Conservation (phyloP, 257 asterid genomes). For the Capsicum pubescens region DNA sequence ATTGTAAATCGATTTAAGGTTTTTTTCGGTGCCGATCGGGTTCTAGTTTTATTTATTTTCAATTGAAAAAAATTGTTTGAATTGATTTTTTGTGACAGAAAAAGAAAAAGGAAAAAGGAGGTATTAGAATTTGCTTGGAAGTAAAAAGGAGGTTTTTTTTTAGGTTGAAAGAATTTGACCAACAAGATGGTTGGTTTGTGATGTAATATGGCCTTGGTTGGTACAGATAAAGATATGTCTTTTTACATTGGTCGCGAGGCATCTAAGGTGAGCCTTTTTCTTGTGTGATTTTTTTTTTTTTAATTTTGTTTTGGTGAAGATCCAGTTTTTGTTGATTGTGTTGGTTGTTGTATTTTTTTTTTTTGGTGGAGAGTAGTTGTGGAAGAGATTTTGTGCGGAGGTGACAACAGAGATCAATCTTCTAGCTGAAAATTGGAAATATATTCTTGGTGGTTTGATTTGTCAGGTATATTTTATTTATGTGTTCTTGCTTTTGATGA, state of each 20-base stretch:
- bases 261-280: slow-evolving; percentile 72
- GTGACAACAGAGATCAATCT: slow-evolving; percentile 72
- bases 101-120: neutral
- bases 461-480: slow-evolving; percentile 49
- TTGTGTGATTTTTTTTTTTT: neutral
- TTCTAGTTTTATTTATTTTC: neutral
- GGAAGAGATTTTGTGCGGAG: slow-evolving; percentile 90
- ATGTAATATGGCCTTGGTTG: slow-evolving; percentile 66
- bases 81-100: too few relatives aligned
- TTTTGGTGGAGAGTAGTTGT: slow-evolving; percentile 48
- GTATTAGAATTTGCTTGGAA: neutral
- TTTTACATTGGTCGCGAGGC: slow-evolving; percentile 98
- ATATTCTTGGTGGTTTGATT: slow-evolving; percentile 73
- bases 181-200: slow-evolving; percentile 46
- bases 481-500: neutral
- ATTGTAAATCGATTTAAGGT: slow-evolving; percentile 28
- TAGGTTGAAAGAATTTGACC: slow-evolving; percentile 45
- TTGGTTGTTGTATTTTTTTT: neutral
- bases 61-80: neutral
- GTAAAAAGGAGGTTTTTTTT: slow-evolving; percentile 10
- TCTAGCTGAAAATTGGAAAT: slow-evolving; percentile 84
- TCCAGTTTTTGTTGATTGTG: slow-evolving; percentile 2
- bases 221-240: slow-evolving; percentile 67
- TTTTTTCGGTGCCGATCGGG: slow-evolving; percentile 8
- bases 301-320: neutral